Conservation (phyloP, 768 basidiomycete genomes). For the Boletus coccyginus region DNA sequence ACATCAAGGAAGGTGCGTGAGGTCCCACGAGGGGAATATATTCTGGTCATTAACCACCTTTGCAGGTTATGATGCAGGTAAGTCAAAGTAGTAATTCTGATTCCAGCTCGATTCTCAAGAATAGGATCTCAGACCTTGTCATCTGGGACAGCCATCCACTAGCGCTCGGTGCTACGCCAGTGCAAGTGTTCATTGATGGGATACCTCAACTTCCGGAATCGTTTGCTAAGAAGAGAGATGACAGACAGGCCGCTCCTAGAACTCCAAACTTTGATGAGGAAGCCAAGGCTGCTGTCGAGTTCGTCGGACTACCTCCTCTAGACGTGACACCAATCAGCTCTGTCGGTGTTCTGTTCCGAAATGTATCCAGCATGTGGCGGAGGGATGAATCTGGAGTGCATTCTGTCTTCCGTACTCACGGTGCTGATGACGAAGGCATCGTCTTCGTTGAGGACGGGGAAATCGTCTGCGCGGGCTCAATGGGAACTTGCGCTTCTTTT, state of each 20-base stretch:
- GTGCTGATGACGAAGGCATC: conserved; percentile 16
- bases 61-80: conserved; percentile 66
- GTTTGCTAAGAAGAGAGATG: conserved; percentile 40
- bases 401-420: conserved; percentile 12
- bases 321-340: conserved; percentile 34
- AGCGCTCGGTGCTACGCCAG: conserved; percentile 72
- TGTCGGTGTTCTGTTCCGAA: conserved; percentile 47
- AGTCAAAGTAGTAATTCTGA: not conserved
- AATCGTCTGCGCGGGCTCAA: conserved; percentile 45
- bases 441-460: conserved; percentile 55
- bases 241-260: conserved; percentile 49
- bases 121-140: conserved; percentile 40
- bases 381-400: conserved; percentile 22
- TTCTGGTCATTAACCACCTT: conserved; percentile 1
- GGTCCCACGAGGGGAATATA: not conserved
- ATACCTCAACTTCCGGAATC: conserved; percentile 56
- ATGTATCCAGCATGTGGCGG: conserved; percentile 42
- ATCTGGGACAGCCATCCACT: conserved; percentile 80
- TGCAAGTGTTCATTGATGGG: conserved; percentile 83
- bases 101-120: not conserved
- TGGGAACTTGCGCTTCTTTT: conserved; percentile 9
- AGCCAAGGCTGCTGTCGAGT: conserved; percentile 51
- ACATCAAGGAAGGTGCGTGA: conserved; percentile 52
- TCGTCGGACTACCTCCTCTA: conserved; percentile 71
- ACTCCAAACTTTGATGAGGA: conserved; percentile 63